Evolutionary conservation across 352 stramenopile species (phyloP).

Genomic region (Phytophthora cajani): DNA sequence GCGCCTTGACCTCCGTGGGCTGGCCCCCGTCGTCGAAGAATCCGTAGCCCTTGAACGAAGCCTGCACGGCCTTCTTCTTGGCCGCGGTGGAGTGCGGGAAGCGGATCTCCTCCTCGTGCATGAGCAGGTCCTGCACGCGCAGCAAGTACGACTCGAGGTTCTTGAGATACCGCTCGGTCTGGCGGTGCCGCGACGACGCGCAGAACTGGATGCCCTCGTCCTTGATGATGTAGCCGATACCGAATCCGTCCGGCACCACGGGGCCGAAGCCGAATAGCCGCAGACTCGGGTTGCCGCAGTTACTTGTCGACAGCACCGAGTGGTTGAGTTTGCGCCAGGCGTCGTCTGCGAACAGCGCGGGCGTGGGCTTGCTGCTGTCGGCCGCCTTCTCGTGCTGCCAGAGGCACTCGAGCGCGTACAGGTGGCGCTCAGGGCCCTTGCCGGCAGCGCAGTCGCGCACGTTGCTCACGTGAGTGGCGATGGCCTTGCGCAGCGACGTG

Average conservation of each 20-base stretch:
- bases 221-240: conserved; percentile 98
- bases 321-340: conserved; percentile 94
- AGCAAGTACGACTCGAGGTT: conserved; percentile 85
- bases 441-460: conserved; percentile 90
- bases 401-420: conserved; percentile 95
- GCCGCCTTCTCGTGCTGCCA: conserved; percentile 63
- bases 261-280: conserved; percentile 94
- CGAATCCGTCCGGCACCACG: conserved; percentile 94
- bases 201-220: conserved; percentile 93
- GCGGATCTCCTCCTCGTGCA: conserved; percentile 79
- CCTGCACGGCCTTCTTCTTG: conserved; percentile 58
- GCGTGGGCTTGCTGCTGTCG: conserved; percentile 42
- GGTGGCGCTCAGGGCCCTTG: conserved; percentile 94
- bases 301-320: conserved; percentile 95
- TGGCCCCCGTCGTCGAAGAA: conserved; percentile 76
- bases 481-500: conserved; percentile 84
- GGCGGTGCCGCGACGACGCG: conserved; percentile 81
- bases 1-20: conserved; percentile 40
- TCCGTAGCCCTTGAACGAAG: conserved; percentile 74
- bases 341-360: conserved; percentile 89
- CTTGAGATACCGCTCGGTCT: conserved; percentile 85
- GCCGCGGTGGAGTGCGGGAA: conserved; percentile 69
- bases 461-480: conserved; percentile 87
- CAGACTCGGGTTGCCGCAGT: conserved; percentile 96
- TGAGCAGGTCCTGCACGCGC: conserved; percentile 77